Evolutionary conservation across 768 basidiomycete genomes (phyloP).

Genomic region (Trametes punicea): DNA sequence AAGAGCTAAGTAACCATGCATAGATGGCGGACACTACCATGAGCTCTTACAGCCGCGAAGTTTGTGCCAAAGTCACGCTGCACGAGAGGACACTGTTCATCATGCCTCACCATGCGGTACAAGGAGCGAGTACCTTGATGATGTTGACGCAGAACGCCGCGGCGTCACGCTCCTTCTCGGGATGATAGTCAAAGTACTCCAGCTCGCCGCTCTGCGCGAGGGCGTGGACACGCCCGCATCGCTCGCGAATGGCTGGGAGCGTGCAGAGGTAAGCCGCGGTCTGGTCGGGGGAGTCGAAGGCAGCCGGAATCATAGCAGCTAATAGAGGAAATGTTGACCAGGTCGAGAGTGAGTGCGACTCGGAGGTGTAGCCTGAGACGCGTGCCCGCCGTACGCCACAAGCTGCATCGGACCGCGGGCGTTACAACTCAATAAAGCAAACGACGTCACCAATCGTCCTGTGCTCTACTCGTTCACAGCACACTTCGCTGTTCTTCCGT

Average conservation of each 20-base stretch:
- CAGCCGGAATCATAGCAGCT: constrained; percentile 2
- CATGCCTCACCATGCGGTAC: not conserved
- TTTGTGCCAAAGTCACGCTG: constrained; percentile 80
- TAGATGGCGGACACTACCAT: not conserved
- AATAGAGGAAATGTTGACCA: not conserved
- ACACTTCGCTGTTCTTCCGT: no score
- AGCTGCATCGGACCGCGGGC: no score
- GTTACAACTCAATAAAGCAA: no score
- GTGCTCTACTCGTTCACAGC: no score
- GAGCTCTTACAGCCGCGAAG: constrained; percentile 55
- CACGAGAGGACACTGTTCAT: not conserved
- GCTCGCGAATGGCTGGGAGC: constrained; percentile 84
- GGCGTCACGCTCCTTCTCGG: constrained; percentile 66
- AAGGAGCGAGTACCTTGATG: constrained; percentile 57
- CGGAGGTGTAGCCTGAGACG: not conserved
- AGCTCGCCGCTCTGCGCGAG: constrained; percentile 74
- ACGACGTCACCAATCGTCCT: no score
- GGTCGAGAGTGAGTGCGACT: not conserved
- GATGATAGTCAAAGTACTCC: constrained; percentile 83
- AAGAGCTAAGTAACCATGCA: no score
- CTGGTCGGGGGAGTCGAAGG: not conserved
- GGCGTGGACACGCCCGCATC: constrained; percentile 74
- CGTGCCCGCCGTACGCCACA: not conserved
- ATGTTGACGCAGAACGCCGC: constrained; percentile 72
- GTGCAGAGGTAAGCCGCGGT: constrained; percentile 65